Base-by-base conservation (phyloP, 2,329 filamentous ascomycete genomes). In the Pseudopyrenochaeta lycopersici region DNA sequence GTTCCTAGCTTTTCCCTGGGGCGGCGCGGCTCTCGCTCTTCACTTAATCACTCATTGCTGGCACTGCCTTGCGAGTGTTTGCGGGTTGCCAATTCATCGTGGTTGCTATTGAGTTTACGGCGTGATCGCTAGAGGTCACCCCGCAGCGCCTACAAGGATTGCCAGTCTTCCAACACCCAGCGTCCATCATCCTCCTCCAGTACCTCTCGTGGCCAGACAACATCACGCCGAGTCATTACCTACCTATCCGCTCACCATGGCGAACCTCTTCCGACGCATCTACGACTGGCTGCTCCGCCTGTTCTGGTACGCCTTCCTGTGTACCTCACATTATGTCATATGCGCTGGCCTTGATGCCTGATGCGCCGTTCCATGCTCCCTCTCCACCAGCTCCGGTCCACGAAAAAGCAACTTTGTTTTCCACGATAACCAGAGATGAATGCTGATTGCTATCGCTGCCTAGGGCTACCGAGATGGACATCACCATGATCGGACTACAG, bases 401-500 rank as follows among this genome's bases (percentile, higher is more conserved):
- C 32, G 41, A 47, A 65, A 65, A 67, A 64, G 54, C 57, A 67
- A 60, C 61, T 33, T 46, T 27, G 40, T 39, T 12, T 15, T 35
- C 50, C 41, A 58, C 49, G 32, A 65, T 44, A 32, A 49, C 42
- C 12, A 32, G 45, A 52, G 36, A 56, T 56, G 49, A 46, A 54
- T 54, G 62, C 71, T 71, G 59, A 69, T 54, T 52, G 38, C 31
- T 52, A 45, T 52, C 55, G 47, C 52, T 58, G 46, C 63, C 23
- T 58, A 97, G 94, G 95, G 92, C 94, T 66, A 96, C 93, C 64
- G 95, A 99, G 82, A 97, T 99, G 93, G 95, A 99, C 80, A 94
- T 99, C 75, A 98, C 95, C 67, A 96, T 99, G 90, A 94, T 99
- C 76, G 95, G 95, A 20, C 82, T 99, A 74, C 95, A 99, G 76